Evolutionary conservation across 257 asterid species (phyloP).

Genomic region (Plantago elongata): DNA sequence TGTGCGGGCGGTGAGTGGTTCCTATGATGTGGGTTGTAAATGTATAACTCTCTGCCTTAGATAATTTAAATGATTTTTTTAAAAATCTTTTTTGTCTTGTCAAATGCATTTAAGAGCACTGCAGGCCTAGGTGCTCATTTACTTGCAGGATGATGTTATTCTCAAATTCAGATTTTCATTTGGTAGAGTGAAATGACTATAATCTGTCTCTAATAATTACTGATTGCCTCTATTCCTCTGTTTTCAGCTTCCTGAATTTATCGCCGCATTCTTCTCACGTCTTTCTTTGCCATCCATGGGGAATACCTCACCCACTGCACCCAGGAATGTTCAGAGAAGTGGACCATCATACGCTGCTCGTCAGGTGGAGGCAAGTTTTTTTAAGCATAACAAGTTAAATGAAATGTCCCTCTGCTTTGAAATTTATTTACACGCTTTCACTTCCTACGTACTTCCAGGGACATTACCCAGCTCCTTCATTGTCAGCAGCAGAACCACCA

Average conservation of each 20-base stretch:
- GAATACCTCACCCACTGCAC: constrained; percentile 47
- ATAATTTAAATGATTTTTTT: no score
- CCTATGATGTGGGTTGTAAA: no score
- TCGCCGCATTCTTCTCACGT: constrained; percentile 74
- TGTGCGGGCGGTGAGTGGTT: no score
- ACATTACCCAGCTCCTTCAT: constrained; percentile 41
- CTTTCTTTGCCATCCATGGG: constrained; percentile 69
- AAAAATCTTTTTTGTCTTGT: no score
- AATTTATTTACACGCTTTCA: not conserved
- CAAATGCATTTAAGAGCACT: no score
- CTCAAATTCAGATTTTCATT: no score
- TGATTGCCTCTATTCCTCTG: constrained; percentile 14
- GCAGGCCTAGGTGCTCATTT: no score
- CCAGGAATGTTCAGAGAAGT: constrained; percentile 59
- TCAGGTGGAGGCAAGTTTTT: constrained; percentile 48
- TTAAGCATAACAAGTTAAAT: not conserved
- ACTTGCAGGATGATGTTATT: no score
- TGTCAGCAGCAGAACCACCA: constrained; percentile 52
- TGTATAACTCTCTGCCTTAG: no score
- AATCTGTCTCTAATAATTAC: constrained; percentile 10
- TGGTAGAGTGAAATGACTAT: not conserved
- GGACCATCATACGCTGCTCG: constrained; percentile 49
- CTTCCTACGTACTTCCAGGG: constrained; percentile 32
- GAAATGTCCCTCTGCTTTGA: constrained; percentile 2
- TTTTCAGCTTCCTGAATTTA: constrained; percentile 75